Evolutionary conservation across 1,139 yeast species (phyloP).

Genomic region (Debaryomyces psychrophilus): DNA sequence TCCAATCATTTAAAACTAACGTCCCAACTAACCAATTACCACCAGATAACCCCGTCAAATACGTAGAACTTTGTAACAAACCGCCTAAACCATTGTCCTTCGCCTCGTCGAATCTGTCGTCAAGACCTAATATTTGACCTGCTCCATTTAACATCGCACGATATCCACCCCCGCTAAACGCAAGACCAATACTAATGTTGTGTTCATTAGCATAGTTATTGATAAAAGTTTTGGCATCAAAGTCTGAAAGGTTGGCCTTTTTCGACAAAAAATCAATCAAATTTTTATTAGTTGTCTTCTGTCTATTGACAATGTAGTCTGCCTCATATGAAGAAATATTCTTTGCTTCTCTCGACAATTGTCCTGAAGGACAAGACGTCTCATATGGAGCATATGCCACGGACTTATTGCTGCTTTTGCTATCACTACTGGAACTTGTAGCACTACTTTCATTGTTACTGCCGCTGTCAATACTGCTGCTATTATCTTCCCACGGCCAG

Average conservation of each 20-base stretch:
- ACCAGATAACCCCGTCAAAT: constrained; percentile 47
- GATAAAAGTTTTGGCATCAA: constrained; percentile 37
- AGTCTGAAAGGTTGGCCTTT: constrained; percentile 36
- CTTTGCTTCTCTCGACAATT: constrained; percentile 32
- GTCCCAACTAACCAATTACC: constrained; percentile 50
- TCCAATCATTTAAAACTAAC: constrained; percentile 41
- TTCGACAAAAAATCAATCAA: constrained; percentile 34
- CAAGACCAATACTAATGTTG: constrained; percentile 45
- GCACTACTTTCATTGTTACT: constrained; percentile 9
- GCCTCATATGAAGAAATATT: constrained; percentile 29
- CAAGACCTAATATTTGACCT: constrained; percentile 43
- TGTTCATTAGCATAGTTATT: constrained; percentile 26
- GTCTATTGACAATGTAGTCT: constrained; percentile 32
- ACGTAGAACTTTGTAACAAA: constrained; percentile 40
- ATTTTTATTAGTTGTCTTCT: constrained; percentile 34
- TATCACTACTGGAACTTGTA: constrained; percentile 11
- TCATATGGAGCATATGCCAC: constrained; percentile 29
- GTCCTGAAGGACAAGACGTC: constrained; percentile 29
- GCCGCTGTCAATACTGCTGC: not conserved
- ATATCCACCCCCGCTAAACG: constrained; percentile 52
- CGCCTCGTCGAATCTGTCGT: constrained; percentile 31
- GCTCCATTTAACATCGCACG: constrained; percentile 51
- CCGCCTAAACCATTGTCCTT: constrained; percentile 41
- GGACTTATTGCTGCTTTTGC: constrained; percentile 20
- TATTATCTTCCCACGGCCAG: not conserved